Conservation (phyloP, 2,329 filamentous ascomycete species). For the Macrophomina tecta region DNA sequence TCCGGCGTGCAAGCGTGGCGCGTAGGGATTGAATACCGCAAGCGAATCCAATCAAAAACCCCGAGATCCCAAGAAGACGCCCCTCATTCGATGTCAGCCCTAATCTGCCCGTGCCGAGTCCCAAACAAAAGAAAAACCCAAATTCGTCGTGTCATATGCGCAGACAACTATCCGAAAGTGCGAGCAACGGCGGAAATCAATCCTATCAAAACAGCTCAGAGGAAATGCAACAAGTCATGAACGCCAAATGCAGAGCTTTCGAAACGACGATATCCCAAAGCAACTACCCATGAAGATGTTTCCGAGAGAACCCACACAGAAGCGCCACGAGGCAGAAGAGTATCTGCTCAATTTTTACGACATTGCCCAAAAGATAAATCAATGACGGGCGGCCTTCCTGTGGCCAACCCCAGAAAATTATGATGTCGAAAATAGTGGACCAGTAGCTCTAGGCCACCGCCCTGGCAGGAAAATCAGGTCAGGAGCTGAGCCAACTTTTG, state of each 20-base stretch:
- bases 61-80: not conserved
- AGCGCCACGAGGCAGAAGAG: slow-evolving; percentile 9
- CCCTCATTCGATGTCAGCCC: not conserved
- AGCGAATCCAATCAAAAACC: slow-evolving; percentile 3
- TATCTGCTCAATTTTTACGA: slow-evolving; percentile 18
- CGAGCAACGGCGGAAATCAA: slow-evolving; percentile 10
- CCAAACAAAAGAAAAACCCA: not conserved
- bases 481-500: not conserved
- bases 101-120: not conserved
- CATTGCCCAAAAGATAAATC: not conserved
- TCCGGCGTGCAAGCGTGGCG: not conserved
- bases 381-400: not conserved
- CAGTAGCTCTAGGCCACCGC: not conserved
- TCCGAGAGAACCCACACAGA: not conserved
- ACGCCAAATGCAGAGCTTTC: slow-evolving; percentile 20
- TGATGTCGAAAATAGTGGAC: not conserved
- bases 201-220: slow-evolving; percentile 22
- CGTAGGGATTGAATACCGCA: not conserved
- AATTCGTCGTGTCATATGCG: slow-evolving; percentile 13
- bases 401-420: slow-evolving; percentile 6
- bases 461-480: not conserved
- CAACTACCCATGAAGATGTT: slow-evolving; percentile 16
- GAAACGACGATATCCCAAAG: slow-evolving; percentile 8
- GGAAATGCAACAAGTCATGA: slow-evolving; percentile 17
- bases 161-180: slow-evolving; percentile 9